Conservation (phyloP, 2,329 filamentous ascomycete species). For the Aspergillus pseudotamarii region DNA sequence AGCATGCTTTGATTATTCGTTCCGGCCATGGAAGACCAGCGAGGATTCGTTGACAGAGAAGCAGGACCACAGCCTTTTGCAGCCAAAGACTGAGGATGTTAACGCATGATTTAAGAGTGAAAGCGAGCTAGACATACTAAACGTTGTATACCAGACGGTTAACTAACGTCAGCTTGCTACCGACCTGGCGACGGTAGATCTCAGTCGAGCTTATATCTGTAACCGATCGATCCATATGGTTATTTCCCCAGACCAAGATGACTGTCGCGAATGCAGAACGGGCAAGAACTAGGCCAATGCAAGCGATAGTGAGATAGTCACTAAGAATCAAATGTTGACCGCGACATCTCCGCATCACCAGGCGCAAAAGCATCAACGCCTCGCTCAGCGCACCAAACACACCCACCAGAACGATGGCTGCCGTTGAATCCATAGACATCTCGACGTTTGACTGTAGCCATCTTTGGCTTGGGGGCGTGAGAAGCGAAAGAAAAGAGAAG, state of each 20-base stretch:
- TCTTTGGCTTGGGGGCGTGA: neutral
- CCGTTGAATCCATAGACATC: constrained; percentile 4
- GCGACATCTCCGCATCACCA: constrained; percentile 14
- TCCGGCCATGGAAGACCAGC: constrained; percentile 13
- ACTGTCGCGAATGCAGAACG: constrained; percentile 8
- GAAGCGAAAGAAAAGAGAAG: neutral
- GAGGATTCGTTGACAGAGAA: constrained; percentile 15
- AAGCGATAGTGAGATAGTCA: constrained; percentile 17
- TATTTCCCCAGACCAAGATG: constrained; percentile 10
- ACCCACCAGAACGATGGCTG: constrained; percentile 10
- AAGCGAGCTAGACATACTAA: constrained; percentile 5
- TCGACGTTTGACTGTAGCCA: neutral
- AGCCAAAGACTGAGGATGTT: constrained; percentile 13
- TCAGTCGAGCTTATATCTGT: neutral
- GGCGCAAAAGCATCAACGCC: constrained; percentile 12
- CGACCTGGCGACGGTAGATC: constrained; percentile 7
- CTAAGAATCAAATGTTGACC: constrained; percentile 15
- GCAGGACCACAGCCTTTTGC: constrained; percentile 15
- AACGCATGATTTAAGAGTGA: neutral
- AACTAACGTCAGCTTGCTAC: constrained; percentile 8
- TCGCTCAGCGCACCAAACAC: constrained; percentile 11
- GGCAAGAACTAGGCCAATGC: constrained; percentile 9
- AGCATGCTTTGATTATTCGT: constrained; percentile 15
- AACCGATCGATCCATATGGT: constrained; percentile 2
- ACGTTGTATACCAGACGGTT: constrained; percentile 11